Evolutionary conservation across 805 yeast species (phyloP).

Genomic region (Blastobotrys parvus): DNA sequence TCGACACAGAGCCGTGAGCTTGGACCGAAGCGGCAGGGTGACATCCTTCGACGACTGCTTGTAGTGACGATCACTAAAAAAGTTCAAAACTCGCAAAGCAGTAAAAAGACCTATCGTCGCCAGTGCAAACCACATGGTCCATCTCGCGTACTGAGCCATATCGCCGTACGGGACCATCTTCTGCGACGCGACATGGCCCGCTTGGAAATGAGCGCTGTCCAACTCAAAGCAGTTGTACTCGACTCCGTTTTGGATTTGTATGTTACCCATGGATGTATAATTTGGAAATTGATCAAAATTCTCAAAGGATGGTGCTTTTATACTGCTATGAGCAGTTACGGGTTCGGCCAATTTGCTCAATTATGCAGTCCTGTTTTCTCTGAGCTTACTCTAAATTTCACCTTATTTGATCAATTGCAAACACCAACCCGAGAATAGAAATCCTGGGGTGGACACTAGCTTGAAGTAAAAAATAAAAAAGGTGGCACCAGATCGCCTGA

Average conservation of each 20-base stretch:
- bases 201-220: constrained; percentile 7
- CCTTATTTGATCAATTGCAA: too few species aligned
- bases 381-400: too few species aligned
- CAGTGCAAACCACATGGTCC: constrained; percentile 9
- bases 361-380: too few species aligned
- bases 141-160: constrained; percentile 8
- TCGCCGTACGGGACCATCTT: constrained; percentile 6
- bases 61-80: constrained; percentile 3
- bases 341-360: not conserved
- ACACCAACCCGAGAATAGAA: too few species aligned
- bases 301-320: too few species aligned
- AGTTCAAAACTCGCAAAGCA: constrained; percentile 4
- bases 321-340: not conserved
- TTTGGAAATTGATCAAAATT: too few species aligned
- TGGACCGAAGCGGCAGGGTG: not conserved
- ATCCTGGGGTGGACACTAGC: too few species aligned
- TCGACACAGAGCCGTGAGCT: constrained; percentile 9
- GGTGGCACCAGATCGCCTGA: too few species aligned
- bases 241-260: constrained; percentile 3
- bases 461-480: too few species aligned
- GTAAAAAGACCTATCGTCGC: constrained; percentile 7
- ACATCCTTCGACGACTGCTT: not conserved
- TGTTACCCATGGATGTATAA: too few species aligned
- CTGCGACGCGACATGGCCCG: constrained; percentile 9
- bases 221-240: constrained; percentile 6